Conservation (phyloP, 192 early-diverging fungal species). For the Coemansia sp. region DNA sequence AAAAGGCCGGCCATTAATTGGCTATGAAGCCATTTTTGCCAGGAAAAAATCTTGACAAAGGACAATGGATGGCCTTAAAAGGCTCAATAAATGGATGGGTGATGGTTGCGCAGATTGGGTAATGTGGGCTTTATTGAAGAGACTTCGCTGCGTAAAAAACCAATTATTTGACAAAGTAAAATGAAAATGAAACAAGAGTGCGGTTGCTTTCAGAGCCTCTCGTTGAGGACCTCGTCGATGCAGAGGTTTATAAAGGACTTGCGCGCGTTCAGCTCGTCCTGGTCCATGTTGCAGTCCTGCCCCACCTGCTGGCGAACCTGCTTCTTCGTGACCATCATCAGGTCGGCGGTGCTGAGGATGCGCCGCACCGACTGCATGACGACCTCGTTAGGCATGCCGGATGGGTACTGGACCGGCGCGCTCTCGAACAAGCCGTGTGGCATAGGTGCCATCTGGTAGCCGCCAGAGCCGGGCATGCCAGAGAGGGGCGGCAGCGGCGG, state of each 20-base stretch:
- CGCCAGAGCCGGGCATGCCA: neutral
- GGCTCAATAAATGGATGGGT: no score
- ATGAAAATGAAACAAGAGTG: neutral
- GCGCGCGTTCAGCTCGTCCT: conserved; percentile 71
- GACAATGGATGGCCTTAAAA: no score
- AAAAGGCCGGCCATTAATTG: no score
- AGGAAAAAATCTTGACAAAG: no score
- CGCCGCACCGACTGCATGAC: conserved; percentile 67
- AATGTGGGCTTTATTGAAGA: no score
- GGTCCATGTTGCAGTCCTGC: conserved; percentile 68
- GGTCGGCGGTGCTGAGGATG: conserved; percentile 82
- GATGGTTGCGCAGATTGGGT: no score
- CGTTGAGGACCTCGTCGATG: conserved; percentile 64
- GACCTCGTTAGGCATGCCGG: conserved; percentile 66
- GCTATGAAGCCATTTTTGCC: no score
- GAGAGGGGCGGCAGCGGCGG: neutral
- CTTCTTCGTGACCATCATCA: conserved; percentile 99
- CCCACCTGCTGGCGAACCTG: conserved; percentile 90
- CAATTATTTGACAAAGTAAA: no score
- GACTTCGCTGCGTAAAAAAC: no score
- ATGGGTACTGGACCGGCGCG: conserved; percentile 28
- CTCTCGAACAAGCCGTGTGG: conserved; percentile 10
- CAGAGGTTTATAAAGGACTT: conserved; percentile 88
- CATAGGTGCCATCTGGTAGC: conserved; percentile 12
- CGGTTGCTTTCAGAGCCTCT: conserved; percentile 25